Conservation (phyloP, 306 rosid species). For the Arachis hypogaea region DNA sequence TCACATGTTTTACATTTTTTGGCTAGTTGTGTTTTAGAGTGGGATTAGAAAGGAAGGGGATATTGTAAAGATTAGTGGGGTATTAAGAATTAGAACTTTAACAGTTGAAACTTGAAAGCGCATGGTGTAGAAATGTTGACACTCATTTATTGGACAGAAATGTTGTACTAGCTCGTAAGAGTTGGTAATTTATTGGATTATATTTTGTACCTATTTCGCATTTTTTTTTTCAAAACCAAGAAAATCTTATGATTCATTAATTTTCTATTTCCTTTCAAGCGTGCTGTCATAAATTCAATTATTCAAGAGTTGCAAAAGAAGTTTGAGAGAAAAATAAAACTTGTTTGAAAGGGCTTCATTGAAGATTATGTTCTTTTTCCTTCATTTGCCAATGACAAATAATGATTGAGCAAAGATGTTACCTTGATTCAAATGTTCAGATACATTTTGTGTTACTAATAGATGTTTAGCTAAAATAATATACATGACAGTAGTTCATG, state of each 20-base stretch:
- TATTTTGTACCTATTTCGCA: not conserved
- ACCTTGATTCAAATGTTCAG: not conserved
- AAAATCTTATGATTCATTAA: conserved; percentile 21
- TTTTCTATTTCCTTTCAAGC: not conserved
- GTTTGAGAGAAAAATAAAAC: not conserved
- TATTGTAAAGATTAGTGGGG: conserved; percentile 17
- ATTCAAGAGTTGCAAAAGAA: conserved; percentile 2
- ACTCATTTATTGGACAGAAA: conserved; percentile 22
- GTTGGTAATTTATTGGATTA: conserved; percentile 39
- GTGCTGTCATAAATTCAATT: not conserved
- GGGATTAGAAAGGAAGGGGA: conserved; percentile 26
- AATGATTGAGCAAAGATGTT: not conserved
- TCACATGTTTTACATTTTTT: conserved; percentile 21
- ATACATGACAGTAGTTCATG: not conserved
- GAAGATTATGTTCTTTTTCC: not conserved
- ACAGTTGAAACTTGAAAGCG: conserved; percentile 37
- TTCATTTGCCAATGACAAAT: not conserved
- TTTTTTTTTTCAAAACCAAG: not conserved
- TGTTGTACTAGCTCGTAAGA: conserved; percentile 26
- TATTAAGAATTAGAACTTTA: conserved; percentile 38
- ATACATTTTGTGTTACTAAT: not conserved
- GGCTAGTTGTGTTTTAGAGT: conserved; percentile 29
- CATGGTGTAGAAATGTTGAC: conserved; percentile 30
- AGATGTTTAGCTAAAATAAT: conserved; percentile 2
- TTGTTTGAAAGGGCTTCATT: conserved; percentile 3